Evolutionary conservation across 2,329 filamentous ascomycete genomes (phyloP), one percentile per base, ranked within the genome.

Genomic region (Sclerotinia minor): DNA sequence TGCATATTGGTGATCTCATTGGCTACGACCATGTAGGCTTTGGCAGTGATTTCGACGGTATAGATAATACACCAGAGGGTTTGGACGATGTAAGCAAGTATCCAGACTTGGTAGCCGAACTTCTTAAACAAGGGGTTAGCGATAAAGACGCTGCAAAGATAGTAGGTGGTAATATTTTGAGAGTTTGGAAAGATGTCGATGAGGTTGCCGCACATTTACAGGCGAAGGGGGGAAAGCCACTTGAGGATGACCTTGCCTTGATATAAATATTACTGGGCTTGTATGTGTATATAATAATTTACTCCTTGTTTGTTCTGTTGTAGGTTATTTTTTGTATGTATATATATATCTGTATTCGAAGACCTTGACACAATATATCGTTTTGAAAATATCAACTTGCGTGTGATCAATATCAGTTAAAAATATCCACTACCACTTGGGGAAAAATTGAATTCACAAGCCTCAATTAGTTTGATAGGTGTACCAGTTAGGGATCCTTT

Each of bases 41-140:
- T 24, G 94, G 94, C 0, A 93, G 90, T 64, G 94, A 98, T 77
- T 97, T 94, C 77, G 94, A 97, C 77, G 94, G 87, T 11, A 94
- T 94, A 67, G 75, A 77, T 1, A 77, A 73, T 0, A 88, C 88
- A 5, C 92, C 94, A 0, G 77, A 81, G 65, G 94, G 94, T 0
- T 79, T 98, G 59, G 92, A 95, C 49, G 93, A 97, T 77, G 92
- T 97, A 8, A 88, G 89, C 60, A 92, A 92, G 76, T 96, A 90
- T 74, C 94, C 93, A 0, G 86, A 89, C 67, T 79, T 97, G 55
- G 85, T 97, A 11, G 87, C 86, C 4, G 91, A 92, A 78, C 79
- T 97, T 68, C 80, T 97, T 71, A 82, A 82, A 60, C 84, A 89
- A 52, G 92, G 92, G 0, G 84, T 97, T 5, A 90, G 86, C 52